These are phyloP conservation scores for Diplodia intermedia DNA, from an alignment of 2,329 filamentous ascomycete genomes.

Conservation along the genomic window DNA sequence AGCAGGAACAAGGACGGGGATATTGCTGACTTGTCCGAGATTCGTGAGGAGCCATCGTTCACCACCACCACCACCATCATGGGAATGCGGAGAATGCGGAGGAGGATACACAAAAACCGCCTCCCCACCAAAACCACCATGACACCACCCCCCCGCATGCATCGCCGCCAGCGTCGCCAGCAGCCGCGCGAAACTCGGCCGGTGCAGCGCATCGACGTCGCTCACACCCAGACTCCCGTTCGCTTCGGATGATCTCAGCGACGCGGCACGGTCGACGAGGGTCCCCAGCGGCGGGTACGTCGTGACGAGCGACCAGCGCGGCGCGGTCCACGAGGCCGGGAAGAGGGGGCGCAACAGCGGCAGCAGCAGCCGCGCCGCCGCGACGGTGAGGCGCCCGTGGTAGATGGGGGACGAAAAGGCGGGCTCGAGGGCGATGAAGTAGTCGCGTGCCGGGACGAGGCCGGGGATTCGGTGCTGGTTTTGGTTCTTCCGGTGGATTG, in stretches of 20 bases:
- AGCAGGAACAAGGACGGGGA: constrained; percentile 34
- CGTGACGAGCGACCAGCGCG: constrained; percentile 38
- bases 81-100: constrained; percentile 48
- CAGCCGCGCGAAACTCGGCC: constrained; percentile 41
- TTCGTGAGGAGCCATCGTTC: constrained; percentile 42
- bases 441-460: constrained; percentile 29
- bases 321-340: background rate
- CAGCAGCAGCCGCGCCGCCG: background rate
- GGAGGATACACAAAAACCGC: background rate
- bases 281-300: constrained; percentile 33
- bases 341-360: background rate
- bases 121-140: constrained; percentile 37
- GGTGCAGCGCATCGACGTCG: constrained; percentile 41
- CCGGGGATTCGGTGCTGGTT: constrained; percentile 23
- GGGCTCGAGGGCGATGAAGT: constrained; percentile 12
- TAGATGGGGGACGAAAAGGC: background rate
- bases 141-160: constrained; percentile 45
- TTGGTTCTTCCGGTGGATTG: no score
- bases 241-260: background rate
- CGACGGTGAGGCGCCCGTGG: no score
- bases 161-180: constrained; percentile 39
- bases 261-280: constrained; percentile 13
- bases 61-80: constrained; percentile 37
- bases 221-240: no score
- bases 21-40: constrained; percentile 45